Percentiles rank a stretch among this genome's conserved stretches.
Evolutionary conservation across 345 rosid species (phyloP).

Genomic region (Brassica cretica): DNA sequence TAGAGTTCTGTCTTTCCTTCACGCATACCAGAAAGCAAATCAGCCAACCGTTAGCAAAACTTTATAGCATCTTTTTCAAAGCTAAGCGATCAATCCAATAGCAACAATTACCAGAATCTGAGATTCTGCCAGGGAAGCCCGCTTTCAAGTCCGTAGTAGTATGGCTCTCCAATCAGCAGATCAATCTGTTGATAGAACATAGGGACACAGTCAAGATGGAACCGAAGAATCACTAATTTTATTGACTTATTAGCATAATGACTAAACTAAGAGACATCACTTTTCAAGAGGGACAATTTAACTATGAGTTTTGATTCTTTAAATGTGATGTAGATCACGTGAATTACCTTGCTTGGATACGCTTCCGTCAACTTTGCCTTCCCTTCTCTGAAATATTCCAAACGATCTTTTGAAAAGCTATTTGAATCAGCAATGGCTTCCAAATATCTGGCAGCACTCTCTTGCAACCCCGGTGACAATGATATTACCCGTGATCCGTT

Average conservation of each 20-base stretch:
- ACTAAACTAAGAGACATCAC: not conserved
- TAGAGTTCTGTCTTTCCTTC: constrained; percentile 78
- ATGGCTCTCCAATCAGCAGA: constrained; percentile 83
- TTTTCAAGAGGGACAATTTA: constrained; percentile 17
- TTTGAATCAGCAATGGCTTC: constrained; percentile 63
- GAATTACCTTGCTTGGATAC: constrained; percentile 54
- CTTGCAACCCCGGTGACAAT: constrained; percentile 73
- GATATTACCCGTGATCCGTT: constrained; percentile 54
- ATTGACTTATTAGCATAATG: not conserved
- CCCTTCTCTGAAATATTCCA: constrained; percentile 51
- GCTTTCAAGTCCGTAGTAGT: constrained; percentile 70
- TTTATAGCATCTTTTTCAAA: constrained; percentile 8
- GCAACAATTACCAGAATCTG: constrained; percentile 73
- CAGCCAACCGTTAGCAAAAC: constrained; percentile 9
- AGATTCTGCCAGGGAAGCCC: constrained; percentile 92
- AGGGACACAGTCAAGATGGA: not conserved
- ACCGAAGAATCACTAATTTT: not conserved
- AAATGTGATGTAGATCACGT: not conserved
- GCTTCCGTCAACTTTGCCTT: constrained; percentile 48
- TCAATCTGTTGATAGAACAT: constrained; percentile 58
- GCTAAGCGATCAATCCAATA: constrained; percentile 10
- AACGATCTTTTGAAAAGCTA: constrained; percentile 55
- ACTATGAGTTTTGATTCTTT: not conserved
- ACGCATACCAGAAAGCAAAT: constrained; percentile 22
- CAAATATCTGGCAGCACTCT: constrained; percentile 58